These are phyloP conservation scores for Acrodontium crateriforme DNA, from an alignment of 2,329 filamentous ascomycete genomes.

Conservation along the genomic window DNA sequence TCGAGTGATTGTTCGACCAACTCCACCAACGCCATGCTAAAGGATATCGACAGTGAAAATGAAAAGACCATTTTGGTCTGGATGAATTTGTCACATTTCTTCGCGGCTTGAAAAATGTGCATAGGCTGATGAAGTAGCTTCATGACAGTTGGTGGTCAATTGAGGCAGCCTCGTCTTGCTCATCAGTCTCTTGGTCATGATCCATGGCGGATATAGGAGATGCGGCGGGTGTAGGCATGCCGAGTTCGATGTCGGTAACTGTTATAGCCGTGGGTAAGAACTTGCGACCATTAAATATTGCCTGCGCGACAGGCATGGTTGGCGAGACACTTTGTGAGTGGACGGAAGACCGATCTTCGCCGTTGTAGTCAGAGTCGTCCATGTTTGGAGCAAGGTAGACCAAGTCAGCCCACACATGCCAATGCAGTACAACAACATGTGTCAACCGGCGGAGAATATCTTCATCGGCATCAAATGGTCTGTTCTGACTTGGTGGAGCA, in stretches of 20 bases:
- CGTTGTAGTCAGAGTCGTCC: slow-evolving; percentile 6
- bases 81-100: no score
- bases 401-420: slow-evolving; percentile 72
- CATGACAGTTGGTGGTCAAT: no score
- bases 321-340: no score
- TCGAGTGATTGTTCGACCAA: no score
- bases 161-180: slow-evolving; percentile 52
- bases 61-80: no score
- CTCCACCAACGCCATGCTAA: no score
- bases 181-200: slow-evolving; percentile 54
- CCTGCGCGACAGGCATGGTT: slow-evolving; percentile 17
- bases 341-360: slow-evolving; percentile 11
- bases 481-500: slow-evolving; percentile 8
- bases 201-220: no score
- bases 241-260: slow-evolving; percentile 14
- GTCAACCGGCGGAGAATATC: slow-evolving; percentile 66
- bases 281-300: slow-evolving; percentile 17
- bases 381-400: slow-evolving; percentile 40
- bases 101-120: no score
- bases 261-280: slow-evolving; percentile 17
- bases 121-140: no score
- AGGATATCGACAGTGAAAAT: no score
- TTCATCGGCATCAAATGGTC: slow-evolving; percentile 16
- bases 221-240: no score
- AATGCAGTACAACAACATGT: slow-evolving; percentile 75